Conservation (phyloP, 1,139 yeast genomes). For the Lodderomyces elongisporus region DNA sequence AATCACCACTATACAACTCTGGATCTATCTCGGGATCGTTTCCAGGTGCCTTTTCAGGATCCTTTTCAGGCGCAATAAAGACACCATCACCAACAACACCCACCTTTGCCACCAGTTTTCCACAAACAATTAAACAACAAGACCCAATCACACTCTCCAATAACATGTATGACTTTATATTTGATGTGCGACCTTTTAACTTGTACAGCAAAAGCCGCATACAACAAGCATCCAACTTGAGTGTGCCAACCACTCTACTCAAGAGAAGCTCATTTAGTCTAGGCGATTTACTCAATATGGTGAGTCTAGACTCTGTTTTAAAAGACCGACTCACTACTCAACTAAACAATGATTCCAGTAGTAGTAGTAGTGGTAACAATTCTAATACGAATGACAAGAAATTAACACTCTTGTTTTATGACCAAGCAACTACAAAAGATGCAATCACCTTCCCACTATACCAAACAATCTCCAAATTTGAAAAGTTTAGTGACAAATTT, state of each 20-base stretch:
- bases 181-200: conserved; percentile 38
- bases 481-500: conserved; percentile 22
- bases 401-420: conserved; percentile 48
- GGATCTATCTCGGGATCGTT: conserved; percentile 4
- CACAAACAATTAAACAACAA: conserved; percentile 4
- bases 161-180: conserved; percentile 16
- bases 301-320: conserved; percentile 17
- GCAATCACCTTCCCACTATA: conserved; percentile 33
- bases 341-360: conserved; percentile 6
- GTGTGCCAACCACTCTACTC: conserved; percentile 39
- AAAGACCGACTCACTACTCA: conserved; percentile 4
- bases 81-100: conserved; percentile 10
- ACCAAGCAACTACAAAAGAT: conserved; percentile 25
- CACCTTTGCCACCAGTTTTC: conserved; percentile 8
- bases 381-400: conserved; percentile 10
- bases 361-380: no score
- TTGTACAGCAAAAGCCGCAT: conserved; percentile 27
- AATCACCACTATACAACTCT: no score
- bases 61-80: conserved; percentile 3
- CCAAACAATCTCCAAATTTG: conserved; percentile 41
- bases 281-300: conserved; percentile 22
- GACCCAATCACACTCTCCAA: conserved; percentile 2
- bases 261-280: conserved; percentile 33
- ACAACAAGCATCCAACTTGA: conserved; percentile 28
- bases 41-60: conserved; percentile 3